phyloP scores from a whole-genome alignment of 306 rosid species.

The Vigna radiata region DNA sequence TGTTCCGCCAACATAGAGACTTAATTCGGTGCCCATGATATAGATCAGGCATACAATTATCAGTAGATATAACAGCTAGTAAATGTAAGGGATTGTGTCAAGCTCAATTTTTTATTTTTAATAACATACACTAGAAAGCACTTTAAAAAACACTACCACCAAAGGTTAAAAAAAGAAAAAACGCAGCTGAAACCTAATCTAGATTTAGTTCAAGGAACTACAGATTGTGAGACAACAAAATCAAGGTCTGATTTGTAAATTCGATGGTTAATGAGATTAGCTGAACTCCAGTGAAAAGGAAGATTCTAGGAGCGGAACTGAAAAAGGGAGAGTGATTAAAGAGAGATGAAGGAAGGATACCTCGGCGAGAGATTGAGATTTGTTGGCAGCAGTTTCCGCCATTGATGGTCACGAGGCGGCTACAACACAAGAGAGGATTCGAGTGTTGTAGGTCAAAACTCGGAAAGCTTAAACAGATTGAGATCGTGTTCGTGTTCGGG shows the following conservation, averaged over 20 bases:
- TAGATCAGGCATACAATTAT: conserved; percentile 36
- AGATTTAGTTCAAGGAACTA: conserved; percentile 5
- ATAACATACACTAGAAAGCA: neutral
- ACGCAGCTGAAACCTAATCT: neutral
- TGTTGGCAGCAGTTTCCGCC: conserved; percentile 70
- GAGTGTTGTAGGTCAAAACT: conserved; percentile 42
- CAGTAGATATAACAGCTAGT: neutral
- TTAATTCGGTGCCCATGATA: neutral
- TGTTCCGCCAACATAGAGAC: neutral
- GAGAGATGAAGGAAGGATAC: conserved; percentile 40
- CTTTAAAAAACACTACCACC: neutral
- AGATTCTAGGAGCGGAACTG: conserved; percentile 31
- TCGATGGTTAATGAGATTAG: neutral
- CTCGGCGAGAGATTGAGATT: conserved; percentile 70
- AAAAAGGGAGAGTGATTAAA: neutral
- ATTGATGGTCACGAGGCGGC: conserved; percentile 56
- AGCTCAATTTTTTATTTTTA: conserved; percentile 15
- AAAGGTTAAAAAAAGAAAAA: neutral
- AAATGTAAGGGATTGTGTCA: neutral
- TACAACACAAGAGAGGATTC: conserved; percentile 2
- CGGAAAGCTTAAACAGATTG: neutral
- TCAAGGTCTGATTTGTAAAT: neutral
- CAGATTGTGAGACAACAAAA: neutral
- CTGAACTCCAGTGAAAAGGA: neutral
- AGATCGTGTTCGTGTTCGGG: neutral